Evolutionary conservation across 208 protist species (phyloP).

Genomic region (Angomonas deanei): DNA sequence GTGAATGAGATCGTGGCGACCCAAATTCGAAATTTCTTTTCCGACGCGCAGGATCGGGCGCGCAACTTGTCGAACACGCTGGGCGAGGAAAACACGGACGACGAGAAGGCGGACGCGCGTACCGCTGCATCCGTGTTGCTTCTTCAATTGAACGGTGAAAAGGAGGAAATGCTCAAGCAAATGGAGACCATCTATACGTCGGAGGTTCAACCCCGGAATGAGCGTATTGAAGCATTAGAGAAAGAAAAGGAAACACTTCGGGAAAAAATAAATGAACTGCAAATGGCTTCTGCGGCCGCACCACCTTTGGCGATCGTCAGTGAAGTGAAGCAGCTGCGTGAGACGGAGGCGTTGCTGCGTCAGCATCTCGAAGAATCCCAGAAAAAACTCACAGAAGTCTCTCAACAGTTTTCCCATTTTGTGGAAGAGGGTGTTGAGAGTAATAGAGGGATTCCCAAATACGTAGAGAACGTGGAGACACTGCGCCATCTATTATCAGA

Average conservation of each 20-base stretch:
- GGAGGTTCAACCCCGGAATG: conserved; percentile 32
- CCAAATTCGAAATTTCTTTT: conserved; percentile 51
- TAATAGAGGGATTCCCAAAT: conserved; percentile 10
- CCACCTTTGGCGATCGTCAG: conserved; percentile 35
- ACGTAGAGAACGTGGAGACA: conserved; percentile 9
- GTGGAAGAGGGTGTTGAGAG: conserved; percentile 12
- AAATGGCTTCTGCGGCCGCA: conserved; percentile 23
- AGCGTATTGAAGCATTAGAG: conserved; percentile 39
- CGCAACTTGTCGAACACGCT: too few relatives aligned
- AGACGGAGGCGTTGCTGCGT: conserved; percentile 42
- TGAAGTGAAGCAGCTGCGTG: conserved; percentile 55
- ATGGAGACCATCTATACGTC: conserved; percentile 25
- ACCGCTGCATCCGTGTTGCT: conserved; percentile 19
- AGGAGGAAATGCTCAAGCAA: conserved; percentile 25
- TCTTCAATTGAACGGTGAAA: conserved; percentile 26
- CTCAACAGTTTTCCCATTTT: conserved; percentile 12
- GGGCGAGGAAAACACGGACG: conserved; percentile 1
- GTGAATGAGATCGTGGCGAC: conserved; percentile 38
- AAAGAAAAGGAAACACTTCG: conserved; percentile 32
- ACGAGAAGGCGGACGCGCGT: neutral
- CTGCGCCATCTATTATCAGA: conserved; percentile 25
- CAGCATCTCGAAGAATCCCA: conserved; percentile 31
- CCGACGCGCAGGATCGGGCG: conserved; percentile 28
- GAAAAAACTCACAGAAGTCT: conserved; percentile 4
- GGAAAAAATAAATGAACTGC: conserved; percentile 28